A percentile compares a stretch with the other conserved stretches of the same genome.
Conservation (phyloP, 1,284 basidiomycete species). For the Polyporus tsugae region DNA sequence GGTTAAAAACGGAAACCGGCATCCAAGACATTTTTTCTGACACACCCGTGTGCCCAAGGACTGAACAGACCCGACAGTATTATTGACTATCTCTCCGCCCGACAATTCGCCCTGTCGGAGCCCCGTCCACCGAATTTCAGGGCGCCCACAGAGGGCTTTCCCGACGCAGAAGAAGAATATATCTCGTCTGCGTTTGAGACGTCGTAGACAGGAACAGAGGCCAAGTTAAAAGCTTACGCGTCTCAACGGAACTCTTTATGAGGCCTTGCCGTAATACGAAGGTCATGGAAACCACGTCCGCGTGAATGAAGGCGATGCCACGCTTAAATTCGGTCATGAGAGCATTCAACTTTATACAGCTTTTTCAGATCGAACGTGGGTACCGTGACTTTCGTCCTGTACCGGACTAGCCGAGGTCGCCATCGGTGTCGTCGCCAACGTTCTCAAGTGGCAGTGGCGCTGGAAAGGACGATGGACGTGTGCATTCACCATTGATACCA, state of each 20-base stretch:
- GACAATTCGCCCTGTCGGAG: background rate
- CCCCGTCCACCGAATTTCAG: background rate
- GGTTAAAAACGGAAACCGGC: constrained; percentile 8
- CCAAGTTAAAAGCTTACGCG: background rate
- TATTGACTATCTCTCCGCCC: background rate
- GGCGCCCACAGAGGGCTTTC: background rate
- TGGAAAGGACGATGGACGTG: no score
- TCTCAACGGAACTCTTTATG: background rate
- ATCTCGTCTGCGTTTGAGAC: no score
- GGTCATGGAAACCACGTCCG: background rate
- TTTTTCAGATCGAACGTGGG: background rate
- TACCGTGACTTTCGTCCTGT: background rate
- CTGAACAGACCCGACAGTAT: background rate
- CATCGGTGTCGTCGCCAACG: background rate
- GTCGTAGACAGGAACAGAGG: background rate
- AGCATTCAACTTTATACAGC: background rate
- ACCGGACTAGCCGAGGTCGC: background rate
- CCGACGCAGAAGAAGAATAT: no score
- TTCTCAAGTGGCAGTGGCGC: no score
- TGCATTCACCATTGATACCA: no score
- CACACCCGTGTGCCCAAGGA: background rate
- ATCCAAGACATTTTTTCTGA: background rate
- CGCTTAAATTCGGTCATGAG: constrained; percentile 12
- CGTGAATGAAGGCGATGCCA: constrained; percentile 13
- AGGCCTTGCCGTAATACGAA: constrained; percentile 6